These are phyloP conservation scores for Stagonosporopsis rhizophila DNA, from an alignment of 2,329 filamentous ascomycete genomes.

Conservation along the genomic window DNA sequence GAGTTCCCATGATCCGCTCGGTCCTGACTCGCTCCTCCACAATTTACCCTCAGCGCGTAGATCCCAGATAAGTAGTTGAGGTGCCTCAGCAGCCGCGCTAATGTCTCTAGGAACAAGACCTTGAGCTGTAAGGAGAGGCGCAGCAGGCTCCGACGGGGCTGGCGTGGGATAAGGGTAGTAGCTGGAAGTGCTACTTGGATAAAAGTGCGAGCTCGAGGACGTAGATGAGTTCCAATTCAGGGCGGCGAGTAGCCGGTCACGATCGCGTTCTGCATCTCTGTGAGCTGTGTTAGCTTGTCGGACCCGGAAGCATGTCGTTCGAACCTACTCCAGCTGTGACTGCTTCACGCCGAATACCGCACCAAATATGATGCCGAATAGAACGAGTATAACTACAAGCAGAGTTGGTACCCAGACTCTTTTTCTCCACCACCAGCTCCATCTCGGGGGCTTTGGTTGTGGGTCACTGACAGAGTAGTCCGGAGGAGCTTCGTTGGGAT, in stretches of 20 bases:
- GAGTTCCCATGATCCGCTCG: background rate
- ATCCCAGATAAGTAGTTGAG: constrained; percentile 3
- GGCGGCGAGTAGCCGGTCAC: background rate
- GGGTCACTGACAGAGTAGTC: background rate
- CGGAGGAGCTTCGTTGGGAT: background rate
- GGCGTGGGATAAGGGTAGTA: background rate
- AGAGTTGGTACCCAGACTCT: background rate
- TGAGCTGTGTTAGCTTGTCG: background rate
- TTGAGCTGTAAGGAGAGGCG: background rate
- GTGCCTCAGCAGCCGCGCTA: constrained; percentile 2
- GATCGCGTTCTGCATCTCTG: background rate
- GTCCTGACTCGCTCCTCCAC: background rate
- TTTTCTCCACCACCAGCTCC: constrained; percentile 11
- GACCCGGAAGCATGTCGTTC: fast-evolving
- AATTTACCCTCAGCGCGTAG: background rate
- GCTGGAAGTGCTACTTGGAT: background rate
- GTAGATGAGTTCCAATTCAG: background rate
- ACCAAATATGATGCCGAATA: constrained; percentile 6
- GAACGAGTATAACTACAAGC: background rate
- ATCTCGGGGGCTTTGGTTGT: background rate
- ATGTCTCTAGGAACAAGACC: constrained; percentile 3
- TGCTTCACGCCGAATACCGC: constrained; percentile 3
- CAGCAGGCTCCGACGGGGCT: background rate
- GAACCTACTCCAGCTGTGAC: background rate
- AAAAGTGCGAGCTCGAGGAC: background rate